Conservation (phyloP, 2,329 filamentous ascomycete species). For the Cladosporium sp. region DNA sequence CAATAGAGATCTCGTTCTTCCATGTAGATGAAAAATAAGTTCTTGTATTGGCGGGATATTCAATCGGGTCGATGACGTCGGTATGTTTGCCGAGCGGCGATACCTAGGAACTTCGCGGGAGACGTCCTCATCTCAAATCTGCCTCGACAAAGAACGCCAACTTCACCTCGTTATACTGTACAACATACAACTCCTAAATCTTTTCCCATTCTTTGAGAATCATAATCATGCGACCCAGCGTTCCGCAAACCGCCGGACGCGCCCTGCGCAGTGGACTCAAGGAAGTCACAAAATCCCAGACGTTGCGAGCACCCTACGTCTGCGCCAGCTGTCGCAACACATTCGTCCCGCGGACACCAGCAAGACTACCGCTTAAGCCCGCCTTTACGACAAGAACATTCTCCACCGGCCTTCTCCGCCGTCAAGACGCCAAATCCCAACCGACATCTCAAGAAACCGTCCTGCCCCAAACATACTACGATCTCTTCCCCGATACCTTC, state of each 20-base stretch:
- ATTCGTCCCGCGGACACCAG: not conserved
- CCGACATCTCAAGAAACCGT: not conserved
- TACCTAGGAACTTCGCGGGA: not conserved
- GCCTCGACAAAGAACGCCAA: not conserved
- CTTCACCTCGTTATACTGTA: too few species aligned
- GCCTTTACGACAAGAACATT: constrained; percentile 7
- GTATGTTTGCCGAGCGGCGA: not conserved
- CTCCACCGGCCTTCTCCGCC: not conserved
- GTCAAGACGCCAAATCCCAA: constrained; percentile 5
- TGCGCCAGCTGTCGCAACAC: constrained; percentile 16
- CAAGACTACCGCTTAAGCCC: constrained; percentile 3
- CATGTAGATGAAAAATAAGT: too few species aligned
- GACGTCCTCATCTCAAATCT: not conserved
- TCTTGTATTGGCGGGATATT: too few species aligned
- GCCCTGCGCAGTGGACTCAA: not conserved
- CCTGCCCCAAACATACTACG: constrained; percentile 61
- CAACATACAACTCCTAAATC: too few species aligned
- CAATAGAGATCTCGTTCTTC: too few species aligned
- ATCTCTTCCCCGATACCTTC: constrained; percentile 77
- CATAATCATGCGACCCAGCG: not conserved
- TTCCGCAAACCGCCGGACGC: not conserved
- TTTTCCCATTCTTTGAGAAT: not conserved
- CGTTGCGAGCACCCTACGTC: constrained; percentile 15
- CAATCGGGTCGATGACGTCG: not conserved
- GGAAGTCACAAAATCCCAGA: not conserved